Conservation (phyloP, 495 filamentous ascomycete species). For the Melanomma pulvis-pyrius region DNA sequence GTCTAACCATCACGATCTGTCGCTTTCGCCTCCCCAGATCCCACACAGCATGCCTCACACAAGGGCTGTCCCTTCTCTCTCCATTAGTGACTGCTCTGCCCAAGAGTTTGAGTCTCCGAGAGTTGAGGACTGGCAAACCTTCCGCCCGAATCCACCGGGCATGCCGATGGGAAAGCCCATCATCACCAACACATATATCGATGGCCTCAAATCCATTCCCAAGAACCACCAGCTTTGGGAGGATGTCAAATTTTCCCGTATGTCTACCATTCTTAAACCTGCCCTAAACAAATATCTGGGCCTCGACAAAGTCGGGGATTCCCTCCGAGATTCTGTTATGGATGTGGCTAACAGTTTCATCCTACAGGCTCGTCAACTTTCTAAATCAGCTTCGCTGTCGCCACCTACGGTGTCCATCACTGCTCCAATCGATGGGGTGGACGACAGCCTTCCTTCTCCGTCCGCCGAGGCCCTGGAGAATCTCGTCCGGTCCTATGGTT, state of each 20-base stretch:
- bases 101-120: conserved; percentile 26
- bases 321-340: conserved; percentile 2
- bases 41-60: conserved; percentile 27
- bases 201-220: conserved; percentile 15
- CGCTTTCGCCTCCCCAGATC: conserved; percentile 18
- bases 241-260: conserved; percentile 17
- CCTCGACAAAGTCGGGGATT: conserved; percentile 1
- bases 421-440: not conserved
- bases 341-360: conserved; percentile 15
- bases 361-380: conserved; percentile 16
- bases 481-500: conserved; percentile 21
- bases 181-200: conserved; percentile 8
- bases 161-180: conserved; percentile 11
- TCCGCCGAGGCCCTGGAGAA: conserved; percentile 15
- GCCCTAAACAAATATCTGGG: not conserved
- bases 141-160: conserved; percentile 18
- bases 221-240: conserved; percentile 18
- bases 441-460: conserved; percentile 14
- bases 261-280: not conserved
- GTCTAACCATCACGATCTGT: not conserved
- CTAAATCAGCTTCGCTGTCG: conserved; percentile 12
- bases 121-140: conserved; percentile 29
- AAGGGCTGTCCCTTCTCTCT: conserved; percentile 30
- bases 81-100: conserved; percentile 31
- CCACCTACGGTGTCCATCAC: not conserved